Evolutionary conservation across 164 flowering plant species (phyloP).

Genomic region (Litsea cubeba): DNA sequence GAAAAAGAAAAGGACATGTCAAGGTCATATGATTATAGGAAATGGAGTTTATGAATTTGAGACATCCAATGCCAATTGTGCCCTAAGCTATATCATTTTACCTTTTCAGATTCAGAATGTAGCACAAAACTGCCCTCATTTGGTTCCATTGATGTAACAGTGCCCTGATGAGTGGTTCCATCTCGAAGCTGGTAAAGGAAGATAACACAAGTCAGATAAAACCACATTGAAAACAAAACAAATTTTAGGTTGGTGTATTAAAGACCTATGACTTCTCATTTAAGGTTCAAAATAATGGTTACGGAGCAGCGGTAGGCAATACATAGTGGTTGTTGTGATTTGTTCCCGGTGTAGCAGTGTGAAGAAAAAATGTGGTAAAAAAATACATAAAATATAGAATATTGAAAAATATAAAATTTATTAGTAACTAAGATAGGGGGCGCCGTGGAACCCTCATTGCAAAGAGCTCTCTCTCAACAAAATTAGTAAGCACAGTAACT

Average conservation of each 20-base stretch:
- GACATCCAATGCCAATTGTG: background rate
- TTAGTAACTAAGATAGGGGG: too few relatives aligned
- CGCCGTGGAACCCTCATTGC: too few relatives aligned
- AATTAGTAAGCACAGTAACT: too few relatives aligned
- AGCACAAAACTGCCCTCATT: constrained; percentile 79
- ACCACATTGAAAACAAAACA: background rate
- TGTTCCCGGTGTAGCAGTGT: too few relatives aligned
- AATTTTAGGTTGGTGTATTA: background rate
- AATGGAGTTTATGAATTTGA: background rate
- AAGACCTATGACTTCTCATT: background rate
- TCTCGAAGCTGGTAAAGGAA: constrained; percentile 67
- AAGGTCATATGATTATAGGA: background rate
- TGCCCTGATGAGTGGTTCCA: constrained; percentile 89
- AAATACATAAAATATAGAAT: too few relatives aligned
- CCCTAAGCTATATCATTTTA: constrained; percentile 16
- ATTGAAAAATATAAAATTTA: too few relatives aligned
- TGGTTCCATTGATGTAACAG: constrained; percentile 97
- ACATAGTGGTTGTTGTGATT: too few relatives aligned
- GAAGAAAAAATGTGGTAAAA: too few relatives aligned
- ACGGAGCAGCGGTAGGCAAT: too few relatives aligned
- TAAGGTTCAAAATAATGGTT: too few relatives aligned
- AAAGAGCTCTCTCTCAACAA: too few relatives aligned
- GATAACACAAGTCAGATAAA: constrained; percentile 1
- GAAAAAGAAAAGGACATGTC: background rate
- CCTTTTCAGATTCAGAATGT: constrained; percentile 72